phyloP scores from a whole-genome alignment of 148 eudicot genomes.

The Spergularia marina region DNA sequence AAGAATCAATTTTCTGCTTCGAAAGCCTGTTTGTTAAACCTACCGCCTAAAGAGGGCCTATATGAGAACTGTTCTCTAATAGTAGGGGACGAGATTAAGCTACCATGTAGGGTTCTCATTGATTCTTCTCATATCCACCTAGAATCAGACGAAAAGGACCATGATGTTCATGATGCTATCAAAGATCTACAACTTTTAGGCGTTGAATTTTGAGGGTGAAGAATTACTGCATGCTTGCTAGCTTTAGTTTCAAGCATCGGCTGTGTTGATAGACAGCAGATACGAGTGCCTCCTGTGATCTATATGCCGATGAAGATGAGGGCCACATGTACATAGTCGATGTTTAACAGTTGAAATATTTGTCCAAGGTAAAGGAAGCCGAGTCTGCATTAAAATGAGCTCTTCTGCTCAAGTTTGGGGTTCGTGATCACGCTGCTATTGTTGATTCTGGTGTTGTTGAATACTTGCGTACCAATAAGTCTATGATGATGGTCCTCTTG shows the following conservation, averaged over 20 bases:
- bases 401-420: background rate
- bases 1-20: constrained; percentile 43
- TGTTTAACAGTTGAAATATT: background rate
- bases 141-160: constrained; percentile 44
- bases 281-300: background rate
- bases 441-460: background rate
- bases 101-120: constrained; percentile 61
- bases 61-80: constrained; percentile 60
- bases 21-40: constrained; percentile 65
- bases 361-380: background rate
- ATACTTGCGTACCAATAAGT: background rate
- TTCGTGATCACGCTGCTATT: background rate
- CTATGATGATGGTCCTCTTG: background rate
- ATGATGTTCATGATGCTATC: constrained; percentile 27
- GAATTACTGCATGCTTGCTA: background rate
- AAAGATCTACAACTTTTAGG: constrained; percentile 41
- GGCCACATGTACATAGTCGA: background rate
- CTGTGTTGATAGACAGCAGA: background rate
- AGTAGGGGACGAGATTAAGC: constrained; percentile 37
- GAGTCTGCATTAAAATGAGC: background rate
- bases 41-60: constrained; percentile 78
- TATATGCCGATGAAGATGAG: constrained; percentile 7
- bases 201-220: constrained; percentile 60
- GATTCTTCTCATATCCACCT: constrained; percentile 59
- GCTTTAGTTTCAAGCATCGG: background rate